These are phyloP conservation scores for Geotrichum cucujoidarum DNA, from an alignment of 1,139 yeast species.

Conservation along the genomic window DNA sequence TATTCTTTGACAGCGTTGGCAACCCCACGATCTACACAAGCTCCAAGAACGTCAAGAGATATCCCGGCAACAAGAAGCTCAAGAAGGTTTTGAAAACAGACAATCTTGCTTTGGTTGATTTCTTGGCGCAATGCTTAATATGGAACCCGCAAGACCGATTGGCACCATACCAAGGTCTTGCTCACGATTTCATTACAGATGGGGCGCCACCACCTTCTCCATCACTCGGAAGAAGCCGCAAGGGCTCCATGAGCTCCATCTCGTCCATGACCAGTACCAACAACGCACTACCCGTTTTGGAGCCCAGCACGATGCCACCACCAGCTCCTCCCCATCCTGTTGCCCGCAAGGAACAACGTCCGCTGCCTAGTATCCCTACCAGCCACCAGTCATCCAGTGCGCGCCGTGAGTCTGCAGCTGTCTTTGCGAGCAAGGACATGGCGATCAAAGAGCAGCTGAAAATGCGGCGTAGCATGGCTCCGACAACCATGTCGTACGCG, in stretches of 20 bases:
- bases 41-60: constrained; percentile 36
- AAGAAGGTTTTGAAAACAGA: constrained; percentile 28
- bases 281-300: constrained; percentile 72
- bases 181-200: constrained; percentile 40
- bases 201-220: constrained; percentile 1
- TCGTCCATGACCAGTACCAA: constrained; percentile 98
- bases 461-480: not conserved
- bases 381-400: not conserved
- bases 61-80: constrained; percentile 32
- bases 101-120: constrained; percentile 38
- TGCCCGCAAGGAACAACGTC: constrained; percentile 6
- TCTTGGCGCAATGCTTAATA: constrained; percentile 38
- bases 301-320: not conserved
- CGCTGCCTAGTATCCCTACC: constrained; percentile 14
- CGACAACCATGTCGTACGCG: too few species aligned
- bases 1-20: constrained; percentile 44
- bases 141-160: constrained; percentile 55
- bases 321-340: not conserved
- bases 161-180: constrained; percentile 43
- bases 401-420: constrained; percentile 7
- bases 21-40: constrained; percentile 36
- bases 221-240: constrained; percentile 2
- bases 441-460: not conserved
- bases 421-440: too few species aligned
- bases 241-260: constrained; percentile 60